Conservation (phyloP, 139 green algal genomes). For the Micractinium sp. region DNA sequence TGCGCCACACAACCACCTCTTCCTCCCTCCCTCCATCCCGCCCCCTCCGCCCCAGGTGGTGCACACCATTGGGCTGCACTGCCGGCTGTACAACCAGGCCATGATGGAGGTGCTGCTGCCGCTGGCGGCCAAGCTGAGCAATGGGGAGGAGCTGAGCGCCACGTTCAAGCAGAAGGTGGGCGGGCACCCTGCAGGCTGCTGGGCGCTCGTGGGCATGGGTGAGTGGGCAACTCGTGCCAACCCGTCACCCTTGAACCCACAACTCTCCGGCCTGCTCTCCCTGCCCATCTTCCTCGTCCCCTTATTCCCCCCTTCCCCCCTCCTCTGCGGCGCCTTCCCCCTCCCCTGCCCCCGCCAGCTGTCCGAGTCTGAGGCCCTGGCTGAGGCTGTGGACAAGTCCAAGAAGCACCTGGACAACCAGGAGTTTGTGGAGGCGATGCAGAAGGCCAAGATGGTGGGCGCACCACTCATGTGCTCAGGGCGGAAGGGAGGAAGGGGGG, state of each 20-base stretch:
- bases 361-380: conserved; percentile 1
- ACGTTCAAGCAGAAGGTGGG: conserved; percentile 4
- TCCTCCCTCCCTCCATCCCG: neutral
- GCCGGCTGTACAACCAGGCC: conserved; percentile 24
- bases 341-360: neutral
- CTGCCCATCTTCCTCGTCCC: too few relatives aligned
- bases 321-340: neutral
- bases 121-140: conserved; percentile 23
- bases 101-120: conserved; percentile 23
- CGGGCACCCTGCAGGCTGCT: neutral
- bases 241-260: too few relatives aligned
- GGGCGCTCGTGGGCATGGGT: too few relatives aligned
- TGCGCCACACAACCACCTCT: too few relatives aligned
- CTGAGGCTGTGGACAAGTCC: conserved; percentile 15
- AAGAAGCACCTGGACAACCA: conserved; percentile 49
- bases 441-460: conserved; percentile 26
- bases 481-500: neutral
- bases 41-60: neutral
- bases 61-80: neutral
- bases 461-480: neutral
- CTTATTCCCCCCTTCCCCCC: neutral
- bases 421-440: conserved; percentile 37
- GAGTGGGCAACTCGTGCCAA: too few relatives aligned
- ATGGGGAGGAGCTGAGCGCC: conserved; percentile 87
- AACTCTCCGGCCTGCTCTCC: too few relatives aligned